Conservation (phyloP, 345 rosid genomes). For the Schrenkiella parvula region DNA sequence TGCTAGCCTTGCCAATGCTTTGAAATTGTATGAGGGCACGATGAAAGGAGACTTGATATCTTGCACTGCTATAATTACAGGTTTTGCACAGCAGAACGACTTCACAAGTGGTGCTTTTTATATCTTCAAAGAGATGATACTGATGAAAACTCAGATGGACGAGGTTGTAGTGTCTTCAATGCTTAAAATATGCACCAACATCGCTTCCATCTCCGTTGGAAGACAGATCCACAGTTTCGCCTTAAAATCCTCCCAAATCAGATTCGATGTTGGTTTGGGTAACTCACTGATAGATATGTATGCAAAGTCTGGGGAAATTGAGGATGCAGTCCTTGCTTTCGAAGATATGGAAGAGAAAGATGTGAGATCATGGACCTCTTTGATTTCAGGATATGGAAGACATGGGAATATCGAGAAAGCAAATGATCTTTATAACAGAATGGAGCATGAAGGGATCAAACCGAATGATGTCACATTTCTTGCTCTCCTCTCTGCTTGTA, state of each 20-base stretch:
- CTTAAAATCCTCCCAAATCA: slow-evolving; percentile 41
- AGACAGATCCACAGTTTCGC: slow-evolving; percentile 63
- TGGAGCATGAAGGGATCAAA: slow-evolving; percentile 50
- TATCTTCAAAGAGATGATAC: slow-evolving; percentile 51
- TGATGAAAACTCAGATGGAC: slow-evolving; percentile 47
- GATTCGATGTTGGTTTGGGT: slow-evolving; percentile 45
- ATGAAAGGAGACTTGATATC: slow-evolving; percentile 47
- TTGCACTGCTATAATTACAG: slow-evolving; percentile 63
- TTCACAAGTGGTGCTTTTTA: slow-evolving; percentile 37
- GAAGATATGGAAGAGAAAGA: slow-evolving; percentile 51
- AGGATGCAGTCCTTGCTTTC: slow-evolving; percentile 51
- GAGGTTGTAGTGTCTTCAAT: slow-evolving; percentile 49
- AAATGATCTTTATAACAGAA: slow-evolving; percentile 47
- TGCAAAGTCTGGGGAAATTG: slow-evolving; percentile 64
- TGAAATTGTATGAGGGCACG: slow-evolving; percentile 31
- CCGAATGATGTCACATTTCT: slow-evolving; percentile 67
- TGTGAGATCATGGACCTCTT: slow-evolving; percentile 67
- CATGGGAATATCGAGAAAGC: slow-evolving; percentile 58
- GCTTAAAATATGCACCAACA: slow-evolving; percentile 58
- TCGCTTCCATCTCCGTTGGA: slow-evolving; percentile 48
- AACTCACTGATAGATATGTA: slow-evolving; percentile 78
- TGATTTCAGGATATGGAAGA: slow-evolving; percentile 66
- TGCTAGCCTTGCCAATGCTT: slow-evolving; percentile 47
- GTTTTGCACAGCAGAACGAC: slow-evolving; percentile 38
- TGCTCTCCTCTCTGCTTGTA: slow-evolving; percentile 63